These are phyloP conservation scores for Candida ortonii DNA, from an alignment of 805 yeast genomes.

Conservation along the genomic window DNA sequence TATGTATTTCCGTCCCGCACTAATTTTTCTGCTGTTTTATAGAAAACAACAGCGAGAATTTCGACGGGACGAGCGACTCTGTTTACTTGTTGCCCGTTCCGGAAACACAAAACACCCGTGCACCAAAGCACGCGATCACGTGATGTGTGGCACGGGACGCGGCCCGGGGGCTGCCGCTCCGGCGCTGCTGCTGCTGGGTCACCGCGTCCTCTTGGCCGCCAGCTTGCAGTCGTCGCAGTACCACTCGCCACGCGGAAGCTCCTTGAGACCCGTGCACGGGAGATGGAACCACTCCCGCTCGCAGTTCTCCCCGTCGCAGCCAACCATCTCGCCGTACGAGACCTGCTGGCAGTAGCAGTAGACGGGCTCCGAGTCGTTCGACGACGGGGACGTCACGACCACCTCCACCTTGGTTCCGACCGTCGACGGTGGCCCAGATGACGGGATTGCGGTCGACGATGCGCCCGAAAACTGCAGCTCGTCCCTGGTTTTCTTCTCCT, in stretches of 20 bases:
- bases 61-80: conserved; percentile 16
- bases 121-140: not conserved
- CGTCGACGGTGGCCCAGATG: conserved; percentile 7
- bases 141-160: not conserved
- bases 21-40: not conserved
- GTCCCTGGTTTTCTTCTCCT: conserved; percentile 16
- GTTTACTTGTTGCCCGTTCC: conserved; percentile 16
- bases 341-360: conserved; percentile 97
- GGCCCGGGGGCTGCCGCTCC: no score
- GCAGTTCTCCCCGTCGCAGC: conserved; percentile 94
- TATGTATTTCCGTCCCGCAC: not conserved
- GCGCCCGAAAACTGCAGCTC: conserved; percentile 7
- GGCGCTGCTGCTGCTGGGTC: no score
- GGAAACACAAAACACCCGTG: conserved; percentile 4
- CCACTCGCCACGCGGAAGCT: conserved; percentile 86
- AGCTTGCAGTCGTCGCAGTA: conserved; percentile 68
- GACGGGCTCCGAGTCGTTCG: conserved; percentile 60
- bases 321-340: conserved; percentile 98
- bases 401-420: conserved; percentile 11
- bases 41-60: not conserved
- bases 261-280: conserved; percentile 84
- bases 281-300: conserved; percentile 94
- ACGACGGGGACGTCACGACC: conserved; percentile 13
- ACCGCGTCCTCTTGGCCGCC: conserved; percentile 18
- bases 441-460: conserved; percentile 8